Percentiles rank a stretch among this genome's conserved stretches.
phyloP scores from a whole-genome alignment of 495 filamentous ascomycete species.

The Tuber magnatum region DNA sequence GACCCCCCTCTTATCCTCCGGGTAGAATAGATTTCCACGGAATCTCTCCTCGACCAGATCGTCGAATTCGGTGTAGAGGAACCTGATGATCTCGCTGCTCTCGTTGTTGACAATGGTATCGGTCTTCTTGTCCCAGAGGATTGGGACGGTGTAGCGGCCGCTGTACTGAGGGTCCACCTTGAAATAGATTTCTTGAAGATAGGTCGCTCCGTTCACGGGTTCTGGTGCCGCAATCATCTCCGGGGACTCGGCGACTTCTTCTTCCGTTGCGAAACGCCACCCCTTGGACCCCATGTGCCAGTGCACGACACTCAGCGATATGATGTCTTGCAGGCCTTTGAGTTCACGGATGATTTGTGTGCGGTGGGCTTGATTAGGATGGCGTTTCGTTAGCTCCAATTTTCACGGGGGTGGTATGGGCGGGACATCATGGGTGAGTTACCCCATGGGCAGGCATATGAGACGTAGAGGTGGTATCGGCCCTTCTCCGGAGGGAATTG shows the following conservation, averaged over 20 bases:
- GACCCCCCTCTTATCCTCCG: conserved; percentile 49
- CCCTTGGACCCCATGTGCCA: conserved; percentile 58
- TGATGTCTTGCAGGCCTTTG: conserved; percentile 68
- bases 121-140: conserved; percentile 66
- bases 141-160: conserved; percentile 72
- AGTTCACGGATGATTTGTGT: conserved; percentile 65
- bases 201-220: conserved; percentile 57
- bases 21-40: conserved; percentile 59
- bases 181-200: conserved; percentile 65
- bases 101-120: conserved; percentile 77
- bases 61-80: conserved; percentile 65
- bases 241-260: conserved; percentile 49
- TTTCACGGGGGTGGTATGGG: not conserved
- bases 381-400: not conserved
- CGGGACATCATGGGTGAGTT: conserved; percentile 25
- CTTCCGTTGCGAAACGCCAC: conserved; percentile 68
- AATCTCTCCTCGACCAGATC: conserved; percentile 55
- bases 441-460: conserved; percentile 71
- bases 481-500: conserved; percentile 65
- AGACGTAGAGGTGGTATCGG: conserved; percentile 74
- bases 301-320: conserved; percentile 63
- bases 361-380: conserved; percentile 53
- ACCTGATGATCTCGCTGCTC: conserved; percentile 72
- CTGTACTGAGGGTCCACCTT: conserved; percentile 59
- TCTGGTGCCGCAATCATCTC: conserved; percentile 55